These are phyloP conservation scores for Hemileccinum impolitum DNA, from an alignment of 768 basidiomycete species.

Conservation along the genomic window DNA sequence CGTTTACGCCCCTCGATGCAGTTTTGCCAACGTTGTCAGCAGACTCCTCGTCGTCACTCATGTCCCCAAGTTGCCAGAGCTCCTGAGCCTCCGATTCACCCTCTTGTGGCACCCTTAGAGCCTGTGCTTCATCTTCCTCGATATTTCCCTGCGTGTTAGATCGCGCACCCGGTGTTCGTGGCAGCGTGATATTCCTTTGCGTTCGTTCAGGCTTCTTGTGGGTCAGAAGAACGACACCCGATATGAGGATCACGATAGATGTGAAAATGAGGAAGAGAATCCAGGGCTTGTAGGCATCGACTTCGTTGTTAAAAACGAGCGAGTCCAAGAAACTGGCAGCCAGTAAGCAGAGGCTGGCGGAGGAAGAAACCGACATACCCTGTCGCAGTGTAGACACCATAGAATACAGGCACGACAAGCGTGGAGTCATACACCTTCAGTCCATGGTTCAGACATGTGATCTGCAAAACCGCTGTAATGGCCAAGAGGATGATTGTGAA, in stretches of 20 bases:
- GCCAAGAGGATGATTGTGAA: constrained; percentile 63
- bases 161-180: constrained; percentile 23
- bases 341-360: constrained; percentile 6
- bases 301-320: constrained; percentile 78
- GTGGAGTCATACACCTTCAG: constrained; percentile 89
- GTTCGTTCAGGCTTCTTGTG: constrained; percentile 80
- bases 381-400: constrained; percentile 84
- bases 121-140: constrained; percentile 37
- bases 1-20: constrained; percentile 16
- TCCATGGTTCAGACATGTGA: constrained; percentile 87
- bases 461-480: constrained; percentile 82
- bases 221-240: constrained; percentile 89
- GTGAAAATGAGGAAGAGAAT: constrained; percentile 83
- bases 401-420: constrained; percentile 91
- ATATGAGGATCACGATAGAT: constrained; percentile 83
- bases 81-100: constrained; percentile 35
- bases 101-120: constrained; percentile 33
- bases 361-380: constrained; percentile 47
- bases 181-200: constrained; percentile 27
- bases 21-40: constrained; percentile 37
- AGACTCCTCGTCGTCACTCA: constrained; percentile 62
- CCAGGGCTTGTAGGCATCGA: constrained; percentile 85
- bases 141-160: constrained; percentile 18
- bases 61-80: constrained; percentile 73
- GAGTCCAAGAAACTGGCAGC: constrained; percentile 55